phyloP scores from a whole-genome alignment of 2,329 filamentous ascomycete genomes.

The Hypomyces perniciosus region DNA sequence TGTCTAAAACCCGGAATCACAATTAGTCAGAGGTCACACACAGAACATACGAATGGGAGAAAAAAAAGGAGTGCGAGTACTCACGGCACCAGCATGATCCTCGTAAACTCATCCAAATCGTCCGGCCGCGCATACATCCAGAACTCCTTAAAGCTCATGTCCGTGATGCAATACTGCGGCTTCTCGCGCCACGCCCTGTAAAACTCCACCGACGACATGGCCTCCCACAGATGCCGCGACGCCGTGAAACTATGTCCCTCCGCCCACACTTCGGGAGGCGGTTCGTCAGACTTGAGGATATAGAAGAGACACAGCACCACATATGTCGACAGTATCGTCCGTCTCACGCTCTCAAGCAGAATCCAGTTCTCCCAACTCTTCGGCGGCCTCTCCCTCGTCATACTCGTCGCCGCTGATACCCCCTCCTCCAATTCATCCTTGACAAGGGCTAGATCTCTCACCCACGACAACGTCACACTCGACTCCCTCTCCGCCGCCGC shows the following conservation, averaged over 20 bases:
- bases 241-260: conserved; percentile 27
- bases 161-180: conserved; percentile 31
- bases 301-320: conserved; percentile 28
- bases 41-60: background rate
- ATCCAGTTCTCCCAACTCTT: conserved; percentile 41
- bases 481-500: conserved; percentile 37
- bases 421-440: conserved; percentile 29
- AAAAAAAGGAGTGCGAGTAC: conserved; percentile 15
- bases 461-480: conserved; percentile 31
- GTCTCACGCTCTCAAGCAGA: conserved; percentile 36
- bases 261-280: conserved; percentile 15
- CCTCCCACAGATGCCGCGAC: conserved; percentile 39
- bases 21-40: background rate
- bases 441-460: conserved; percentile 27
- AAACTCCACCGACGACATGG: conserved; percentile 35
- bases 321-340: conserved; percentile 31
- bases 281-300: conserved; percentile 28
- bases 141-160: conserved; percentile 31
- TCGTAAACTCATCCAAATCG: conserved; percentile 36
- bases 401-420: conserved; percentile 16
- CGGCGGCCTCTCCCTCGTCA: conserved; percentile 29
- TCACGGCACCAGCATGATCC: conserved; percentile 32
- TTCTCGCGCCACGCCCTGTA: conserved; percentile 39
- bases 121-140: conserved; percentile 31
- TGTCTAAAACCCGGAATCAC: conserved; percentile 20